Conservation (phyloP, 768 basidiomycete species). For the Butyriboletus loyo region DNA sequence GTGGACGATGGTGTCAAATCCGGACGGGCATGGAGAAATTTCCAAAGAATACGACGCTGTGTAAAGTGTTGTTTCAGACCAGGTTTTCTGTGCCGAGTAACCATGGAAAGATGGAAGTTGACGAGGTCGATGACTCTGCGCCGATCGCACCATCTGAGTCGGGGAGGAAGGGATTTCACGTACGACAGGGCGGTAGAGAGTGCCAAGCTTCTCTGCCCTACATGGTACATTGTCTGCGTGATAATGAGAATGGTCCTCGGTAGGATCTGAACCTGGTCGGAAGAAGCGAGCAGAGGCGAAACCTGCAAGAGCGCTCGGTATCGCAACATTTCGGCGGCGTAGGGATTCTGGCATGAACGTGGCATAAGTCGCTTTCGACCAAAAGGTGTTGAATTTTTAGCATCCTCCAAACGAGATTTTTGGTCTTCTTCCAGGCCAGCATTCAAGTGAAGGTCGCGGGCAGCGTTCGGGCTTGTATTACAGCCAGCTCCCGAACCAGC, state of each 20-base stretch:
- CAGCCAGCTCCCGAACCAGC: not conserved
- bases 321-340: conserved; percentile 21
- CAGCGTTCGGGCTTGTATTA: not conserved
- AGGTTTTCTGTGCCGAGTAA: conserved; percentile 26
- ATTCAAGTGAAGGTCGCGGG: not conserved
- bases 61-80: conserved; percentile 45
- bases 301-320: conserved; percentile 42
- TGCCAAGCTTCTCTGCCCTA: conserved; percentile 39
- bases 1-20: conserved; percentile 53
- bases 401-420: not conserved
- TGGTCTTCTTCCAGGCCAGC: not conserved
- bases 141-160: conserved; percentile 35
- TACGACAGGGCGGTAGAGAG: conserved; percentile 46
- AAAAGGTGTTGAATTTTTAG: not conserved
- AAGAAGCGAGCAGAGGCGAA: conserved; percentile 36
- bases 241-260: conserved; percentile 45
- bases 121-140: conserved; percentile 50
- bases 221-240: conserved; percentile 45
- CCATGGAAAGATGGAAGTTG: conserved; percentile 41
- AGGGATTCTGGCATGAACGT: conserved; percentile 9
- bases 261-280: conserved; percentile 34
- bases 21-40: conserved; percentile 45
- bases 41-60: conserved; percentile 42
- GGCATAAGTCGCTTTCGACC: conserved; percentile 14
- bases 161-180: conserved; percentile 46